Evolutionary conservation across 345 rosid species (phyloP).

Genomic region (Xanthoceras sorbifolium): DNA sequence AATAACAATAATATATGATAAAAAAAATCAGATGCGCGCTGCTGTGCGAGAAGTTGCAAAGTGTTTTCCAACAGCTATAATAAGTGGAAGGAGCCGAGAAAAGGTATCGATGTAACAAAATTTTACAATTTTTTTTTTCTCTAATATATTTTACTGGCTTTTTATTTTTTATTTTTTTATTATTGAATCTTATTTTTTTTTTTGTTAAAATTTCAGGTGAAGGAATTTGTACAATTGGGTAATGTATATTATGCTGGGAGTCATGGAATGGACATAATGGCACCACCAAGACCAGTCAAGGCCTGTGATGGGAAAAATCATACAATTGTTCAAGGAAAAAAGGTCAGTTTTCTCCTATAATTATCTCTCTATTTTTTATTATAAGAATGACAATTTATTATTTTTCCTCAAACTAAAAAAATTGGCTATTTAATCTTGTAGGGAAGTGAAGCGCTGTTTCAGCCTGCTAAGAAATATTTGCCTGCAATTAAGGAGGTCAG

Average conservation of each 20-base stretch:
- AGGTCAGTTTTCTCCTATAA: slow-evolving; percentile 19
- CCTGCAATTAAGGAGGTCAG: slow-evolving; percentile 42
- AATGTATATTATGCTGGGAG: slow-evolving; percentile 52
- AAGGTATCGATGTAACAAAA: slow-evolving; percentile 37
- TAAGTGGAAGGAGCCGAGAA: slow-evolving; percentile 66
- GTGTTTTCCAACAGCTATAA: slow-evolving; percentile 61
- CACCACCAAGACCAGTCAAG: slow-evolving; percentile 30
- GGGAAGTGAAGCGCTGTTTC: slow-evolving; percentile 38
- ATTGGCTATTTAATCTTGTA: not conserved
- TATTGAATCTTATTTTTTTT: not conserved
- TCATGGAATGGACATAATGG: slow-evolving; percentile 49
- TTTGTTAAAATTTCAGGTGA: slow-evolving; percentile 28
- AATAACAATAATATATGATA: too few relatives aligned
- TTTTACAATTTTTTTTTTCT: not conserved
- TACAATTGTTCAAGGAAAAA: slow-evolving; percentile 6
- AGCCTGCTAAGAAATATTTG: slow-evolving; percentile 42
- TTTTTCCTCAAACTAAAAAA: not conserved
- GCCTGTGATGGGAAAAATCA: slow-evolving; percentile 6
- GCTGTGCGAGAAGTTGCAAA: slow-evolving; percentile 57
- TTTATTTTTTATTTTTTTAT: not conserved
- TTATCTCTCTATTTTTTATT: not conserved
- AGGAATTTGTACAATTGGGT: slow-evolving; percentile 36
- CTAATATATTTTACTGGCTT: not conserved
- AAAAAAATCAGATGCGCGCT: slow-evolving; percentile 84
- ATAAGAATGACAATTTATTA: not conserved